Percentiles rank a stretch among this genome's conserved stretches.
Conservation (phyloP, 1,284 basidiomycete genomes). For the Mixia osmundae region DNA sequence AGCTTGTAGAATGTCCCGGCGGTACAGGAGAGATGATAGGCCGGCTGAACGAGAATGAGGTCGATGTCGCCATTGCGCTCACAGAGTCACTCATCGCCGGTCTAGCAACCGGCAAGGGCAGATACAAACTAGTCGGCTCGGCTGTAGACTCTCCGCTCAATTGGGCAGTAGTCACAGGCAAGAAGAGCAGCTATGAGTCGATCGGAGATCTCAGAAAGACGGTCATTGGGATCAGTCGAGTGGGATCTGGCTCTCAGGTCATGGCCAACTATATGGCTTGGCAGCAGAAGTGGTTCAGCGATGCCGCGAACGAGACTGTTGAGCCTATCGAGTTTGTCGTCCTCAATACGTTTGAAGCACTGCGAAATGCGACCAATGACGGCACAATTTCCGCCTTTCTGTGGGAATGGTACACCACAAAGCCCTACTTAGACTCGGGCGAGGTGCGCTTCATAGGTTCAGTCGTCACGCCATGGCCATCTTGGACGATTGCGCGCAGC, state of each 20-base stretch:
- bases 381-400: constrained; percentile 25
- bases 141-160: constrained; percentile 45
- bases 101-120: constrained; percentile 48
- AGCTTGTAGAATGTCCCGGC: constrained; percentile 75
- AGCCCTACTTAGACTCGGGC: constrained; percentile 35
- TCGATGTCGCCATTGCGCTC: constrained; percentile 69
- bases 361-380: constrained; percentile 73
- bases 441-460: constrained; percentile 41
- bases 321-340: constrained; percentile 53
- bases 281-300: constrained; percentile 46
- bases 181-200: constrained; percentile 40
- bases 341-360: constrained; percentile 62
- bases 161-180: constrained; percentile 51
- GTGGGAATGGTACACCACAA: constrained; percentile 87
- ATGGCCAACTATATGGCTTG: constrained; percentile 82
- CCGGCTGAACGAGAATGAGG: constrained; percentile 54
- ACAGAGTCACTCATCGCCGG: constrained; percentile 86
- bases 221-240: constrained; percentile 67
- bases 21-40: constrained; percentile 67
- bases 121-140: constrained; percentile 81
- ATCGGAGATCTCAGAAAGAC: constrained; percentile 57
- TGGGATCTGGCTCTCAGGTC: constrained; percentile 27
- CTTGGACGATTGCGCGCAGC: constrained; percentile 75
- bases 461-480: constrained; percentile 85
- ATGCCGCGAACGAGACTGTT: constrained; percentile 17